phyloP scores from a whole-genome alignment of 1,284 basidiomycete species.

The Inonotus hispidus region DNA sequence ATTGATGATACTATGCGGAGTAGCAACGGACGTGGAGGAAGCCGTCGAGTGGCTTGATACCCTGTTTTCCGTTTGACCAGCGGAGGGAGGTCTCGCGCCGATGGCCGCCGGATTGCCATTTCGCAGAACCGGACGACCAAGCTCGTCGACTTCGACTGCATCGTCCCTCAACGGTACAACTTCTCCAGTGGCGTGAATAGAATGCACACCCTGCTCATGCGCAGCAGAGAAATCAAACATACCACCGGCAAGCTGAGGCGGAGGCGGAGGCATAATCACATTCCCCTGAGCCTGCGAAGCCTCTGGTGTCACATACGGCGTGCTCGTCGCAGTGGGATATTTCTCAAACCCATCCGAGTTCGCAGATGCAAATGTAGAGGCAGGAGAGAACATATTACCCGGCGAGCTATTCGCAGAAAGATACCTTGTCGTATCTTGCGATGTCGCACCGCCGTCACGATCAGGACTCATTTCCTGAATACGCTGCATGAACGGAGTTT shows the following conservation, averaged over 20 bases:
- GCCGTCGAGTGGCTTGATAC: constrained; percentile 13
- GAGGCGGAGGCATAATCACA: constrained; percentile 21
- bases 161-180: constrained; percentile 40
- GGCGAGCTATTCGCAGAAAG: constrained; percentile 13
- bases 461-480: constrained; percentile 29
- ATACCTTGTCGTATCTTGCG: constrained; percentile 8
- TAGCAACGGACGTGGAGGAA: constrained; percentile 15
- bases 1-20: constrained; percentile 15
- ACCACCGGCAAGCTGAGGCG: constrained; percentile 35
- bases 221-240: constrained; percentile 45
- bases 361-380: not conserved
- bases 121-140: constrained; percentile 21
- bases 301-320: constrained; percentile 11
- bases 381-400: constrained; percentile 13
- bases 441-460: not conserved
- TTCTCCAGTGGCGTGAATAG: constrained; percentile 39
- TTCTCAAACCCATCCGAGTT: constrained; percentile 1
- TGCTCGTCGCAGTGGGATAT: constrained; percentile 5
- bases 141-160: constrained; percentile 37
- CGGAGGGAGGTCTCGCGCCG: not conserved
- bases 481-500: constrained; percentile 33
- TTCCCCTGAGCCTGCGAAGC: constrained; percentile 3
- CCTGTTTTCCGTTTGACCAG: constrained; percentile 1
- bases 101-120: not conserved
- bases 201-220: constrained; percentile 42